These are phyloP conservation scores for Wickerhamiella dianesei DNA, from an alignment of 805 yeast species.

Conservation along the genomic window DNA sequence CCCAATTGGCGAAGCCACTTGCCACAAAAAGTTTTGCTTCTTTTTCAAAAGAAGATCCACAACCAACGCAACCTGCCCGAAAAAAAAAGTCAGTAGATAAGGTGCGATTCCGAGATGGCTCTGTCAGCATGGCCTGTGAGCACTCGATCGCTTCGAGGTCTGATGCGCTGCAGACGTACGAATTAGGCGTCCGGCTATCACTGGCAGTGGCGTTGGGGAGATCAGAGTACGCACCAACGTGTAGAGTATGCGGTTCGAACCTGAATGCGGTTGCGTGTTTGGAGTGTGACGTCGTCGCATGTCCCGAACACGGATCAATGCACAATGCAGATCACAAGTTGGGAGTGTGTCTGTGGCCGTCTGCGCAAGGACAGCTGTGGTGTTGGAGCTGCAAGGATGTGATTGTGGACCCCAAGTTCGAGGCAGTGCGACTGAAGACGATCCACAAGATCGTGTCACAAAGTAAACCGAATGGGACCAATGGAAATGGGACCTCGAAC, in stretches of 20 bases:
- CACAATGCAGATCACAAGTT: conserved; percentile 31
- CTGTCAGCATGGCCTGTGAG: neutral
- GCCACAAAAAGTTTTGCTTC: no score
- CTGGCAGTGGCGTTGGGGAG: neutral
- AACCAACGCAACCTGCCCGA: no score
- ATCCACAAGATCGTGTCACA: conserved; percentile 4
- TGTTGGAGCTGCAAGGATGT: conserved; percentile 72
- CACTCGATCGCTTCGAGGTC: neutral
- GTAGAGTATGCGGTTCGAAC: neutral
- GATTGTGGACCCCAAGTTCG: conserved; percentile 47
- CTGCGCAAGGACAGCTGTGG: conserved; percentile 43
- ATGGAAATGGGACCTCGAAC: conserved; percentile 1
- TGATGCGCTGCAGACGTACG: neutral
- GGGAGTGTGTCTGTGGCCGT: conserved; percentile 49
- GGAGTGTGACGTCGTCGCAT: conserved; percentile 16
- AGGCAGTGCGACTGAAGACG: conserved; percentile 31
- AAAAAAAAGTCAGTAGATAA: no score
- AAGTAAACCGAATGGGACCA: neutral
- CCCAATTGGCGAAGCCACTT: no score
- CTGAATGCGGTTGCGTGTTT: conserved; percentile 9
- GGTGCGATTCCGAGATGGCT: neutral
- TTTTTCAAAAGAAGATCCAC: neutral
- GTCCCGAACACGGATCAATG: conserved; percentile 11
- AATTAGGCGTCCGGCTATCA: conserved; percentile 1
- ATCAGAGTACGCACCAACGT: neutral